Evolutionary conservation across 352 stramenopile species (phyloP), one percentile per base, ranked within the genome.

Genomic region (Phytophthora pluvialis): DNA sequence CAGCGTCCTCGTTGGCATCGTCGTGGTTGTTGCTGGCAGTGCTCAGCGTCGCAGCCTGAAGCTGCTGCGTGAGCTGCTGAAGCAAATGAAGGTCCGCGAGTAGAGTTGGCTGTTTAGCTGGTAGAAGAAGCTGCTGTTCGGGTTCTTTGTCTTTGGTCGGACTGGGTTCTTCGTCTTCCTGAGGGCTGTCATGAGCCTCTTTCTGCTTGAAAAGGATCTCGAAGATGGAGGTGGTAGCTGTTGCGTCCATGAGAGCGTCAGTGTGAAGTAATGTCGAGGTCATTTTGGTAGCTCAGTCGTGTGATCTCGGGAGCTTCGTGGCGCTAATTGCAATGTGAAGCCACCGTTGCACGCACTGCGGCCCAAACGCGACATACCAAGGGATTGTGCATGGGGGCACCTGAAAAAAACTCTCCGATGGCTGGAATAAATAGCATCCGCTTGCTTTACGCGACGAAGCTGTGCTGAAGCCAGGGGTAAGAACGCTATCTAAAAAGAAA

Each of bases 201-300:
- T 62, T 75, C 4, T 65, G 50, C 26, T 75, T 72, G 51, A 75
- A 75, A 25, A 75, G 67, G 5, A 65, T 67, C 35, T 67, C 56
- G 21, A 70, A 74, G 36, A 71, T 74, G 15, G 66, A 74, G 11
- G 25, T 44, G 5, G 60, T 36, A n/a, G 45, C 16, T 60, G 42
- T 40, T 16, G 21, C 16, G 31, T 59, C 43, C 33, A 42, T 53
- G 16, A 58, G 26, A 57, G 31, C 21, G 13, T 39, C 26, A 15
- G 48, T 11, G 45, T 18, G 39, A 66, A 62, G 26, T 10, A 45
- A 35, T 31, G 21, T 47, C 16, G 45, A 65, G 21, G 63, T 26
- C 65, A 73, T 73, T 55, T 11, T 47, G 15, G 31, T 47, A 39
- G 25, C 39, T 48, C 39, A 35, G 39, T 6, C 36, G 26, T 12